Percentiles rank a stretch among this genome's conserved stretches.
Evolutionary conservation across 1,284 basidiomycete species (phyloP).

Genomic region (Irpex rosettiformis): DNA sequence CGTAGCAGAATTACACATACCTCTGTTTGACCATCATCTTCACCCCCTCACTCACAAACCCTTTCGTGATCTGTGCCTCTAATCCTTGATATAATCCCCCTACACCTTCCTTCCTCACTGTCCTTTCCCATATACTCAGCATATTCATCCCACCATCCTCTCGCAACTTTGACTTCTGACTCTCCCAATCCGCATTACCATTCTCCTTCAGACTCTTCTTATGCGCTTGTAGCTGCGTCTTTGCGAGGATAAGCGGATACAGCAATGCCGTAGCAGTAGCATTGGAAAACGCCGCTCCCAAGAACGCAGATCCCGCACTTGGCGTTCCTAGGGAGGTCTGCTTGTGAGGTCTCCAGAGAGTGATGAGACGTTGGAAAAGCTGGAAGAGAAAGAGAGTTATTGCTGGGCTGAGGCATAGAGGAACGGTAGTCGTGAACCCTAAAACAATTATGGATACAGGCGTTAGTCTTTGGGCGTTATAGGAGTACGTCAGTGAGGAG

Average conservation of each 20-base stretch:
- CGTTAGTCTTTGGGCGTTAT: neutral
- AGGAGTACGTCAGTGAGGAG: neutral
- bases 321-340: slow-evolving; percentile 20
- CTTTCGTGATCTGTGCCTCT: slow-evolving; percentile 50
- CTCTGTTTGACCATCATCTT: slow-evolving; percentile 56
- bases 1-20: slow-evolving; percentile 20
- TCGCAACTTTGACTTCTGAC: neutral
- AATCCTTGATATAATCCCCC: slow-evolving; percentile 49
- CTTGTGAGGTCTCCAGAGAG: slow-evolving; percentile 15
- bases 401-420: slow-evolving; percentile 52
- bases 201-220: slow-evolving; percentile 15
- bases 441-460: neutral
- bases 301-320: slow-evolving; percentile 41
- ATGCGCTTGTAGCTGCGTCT: slow-evolving; percentile 48
- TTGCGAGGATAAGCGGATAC: slow-evolving; percentile 55
- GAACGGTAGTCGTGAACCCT: slow-evolving; percentile 49
- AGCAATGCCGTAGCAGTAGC: slow-evolving; percentile 38
- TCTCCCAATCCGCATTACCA: slow-evolving; percentile 5
- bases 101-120: slow-evolving; percentile 26
- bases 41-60: slow-evolving; percentile 52
- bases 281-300: slow-evolving; percentile 50
- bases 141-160: slow-evolving; percentile 24
- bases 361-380: slow-evolving; percentile 39
- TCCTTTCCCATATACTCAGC: slow-evolving; percentile 22
- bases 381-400: slow-evolving; percentile 53